Evolutionary conservation across 169 alveolate genomes (phyloP).

Genomic region (Perkinsus marinus): DNA sequence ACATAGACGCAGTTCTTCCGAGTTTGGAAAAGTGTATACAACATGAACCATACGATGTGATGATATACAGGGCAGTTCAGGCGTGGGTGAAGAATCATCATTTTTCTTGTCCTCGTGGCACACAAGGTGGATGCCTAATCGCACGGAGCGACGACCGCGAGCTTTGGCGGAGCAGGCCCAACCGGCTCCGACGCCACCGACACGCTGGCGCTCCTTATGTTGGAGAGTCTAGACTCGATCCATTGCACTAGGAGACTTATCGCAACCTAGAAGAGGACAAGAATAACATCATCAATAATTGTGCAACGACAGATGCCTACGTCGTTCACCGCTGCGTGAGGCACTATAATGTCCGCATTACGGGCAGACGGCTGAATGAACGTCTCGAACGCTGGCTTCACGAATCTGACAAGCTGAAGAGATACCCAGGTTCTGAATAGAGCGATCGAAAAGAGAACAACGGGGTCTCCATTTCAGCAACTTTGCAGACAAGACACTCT

Average conservation of each 20-base stretch:
- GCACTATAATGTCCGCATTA: constrained; percentile 51
- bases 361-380: constrained; percentile 51
- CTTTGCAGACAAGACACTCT: no score
- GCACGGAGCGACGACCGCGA: neutral
- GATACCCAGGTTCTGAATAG: no score
- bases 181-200: neutral
- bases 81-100: neutral
- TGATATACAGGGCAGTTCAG: no score
- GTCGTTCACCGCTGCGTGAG: neutral
- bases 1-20: no score
- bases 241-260: neutral
- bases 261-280: neutral
- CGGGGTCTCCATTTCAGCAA: no score
- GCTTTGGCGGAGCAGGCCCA: neutral
- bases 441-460: no score
- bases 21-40: no score
- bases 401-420: neutral
- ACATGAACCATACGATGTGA: no score
- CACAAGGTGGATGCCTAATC: neutral
- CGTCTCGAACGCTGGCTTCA: constrained; percentile 41
- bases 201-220: neutral
- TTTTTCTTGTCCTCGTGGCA: neutral
- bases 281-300: neutral
- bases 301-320: neutral
- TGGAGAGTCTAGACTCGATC: neutral